These are phyloP conservation scores for Trichophyton mentagrophytes DNA, from an alignment of 2,329 filamentous ascomycete species.

Conservation along the genomic window DNA sequence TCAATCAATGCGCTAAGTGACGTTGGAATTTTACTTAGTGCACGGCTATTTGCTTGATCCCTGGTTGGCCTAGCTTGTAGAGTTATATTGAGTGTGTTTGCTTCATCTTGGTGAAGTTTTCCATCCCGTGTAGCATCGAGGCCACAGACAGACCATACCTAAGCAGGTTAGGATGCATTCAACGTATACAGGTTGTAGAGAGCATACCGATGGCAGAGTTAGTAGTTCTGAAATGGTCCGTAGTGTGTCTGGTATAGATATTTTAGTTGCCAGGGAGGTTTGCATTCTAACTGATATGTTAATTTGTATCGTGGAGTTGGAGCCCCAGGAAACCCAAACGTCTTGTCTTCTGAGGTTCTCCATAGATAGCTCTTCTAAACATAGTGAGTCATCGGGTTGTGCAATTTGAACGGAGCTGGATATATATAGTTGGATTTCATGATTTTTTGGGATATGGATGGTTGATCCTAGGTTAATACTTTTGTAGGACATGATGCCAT, in stretches of 20 bases:
- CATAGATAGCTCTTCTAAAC: background rate
- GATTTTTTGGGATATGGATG: constrained; percentile 11
- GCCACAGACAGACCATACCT: background rate
- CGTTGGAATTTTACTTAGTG: constrained; percentile 1
- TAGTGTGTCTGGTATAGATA: background rate
- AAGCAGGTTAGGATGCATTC: background rate
- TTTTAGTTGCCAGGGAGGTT: background rate
- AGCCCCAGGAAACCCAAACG: constrained; percentile 21
- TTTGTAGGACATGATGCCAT: background rate
- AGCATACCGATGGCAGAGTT: constrained; percentile 17
- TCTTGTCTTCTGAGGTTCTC: constrained; percentile 7
- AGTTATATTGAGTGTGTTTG: background rate
- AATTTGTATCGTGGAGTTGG: constrained; percentile 15
- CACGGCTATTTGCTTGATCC: background rate
- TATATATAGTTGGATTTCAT: constrained; percentile 13
- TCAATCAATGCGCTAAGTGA: constrained; percentile 1
- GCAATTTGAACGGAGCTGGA: constrained; percentile 14
- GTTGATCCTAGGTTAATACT: constrained; percentile 7
- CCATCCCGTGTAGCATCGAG: background rate
- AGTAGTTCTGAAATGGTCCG: constrained; percentile 16
- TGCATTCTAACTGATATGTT: constrained; percentile 16
- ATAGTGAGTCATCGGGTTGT: background rate
- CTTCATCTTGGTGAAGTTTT: background rate
- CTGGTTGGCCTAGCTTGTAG: constrained; percentile 7
- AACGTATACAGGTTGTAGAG: constrained; percentile 4